These are phyloP conservation scores for Murraya paniculata DNA, from an alignment of 345 rosid species.

Conservation along the genomic window DNA sequence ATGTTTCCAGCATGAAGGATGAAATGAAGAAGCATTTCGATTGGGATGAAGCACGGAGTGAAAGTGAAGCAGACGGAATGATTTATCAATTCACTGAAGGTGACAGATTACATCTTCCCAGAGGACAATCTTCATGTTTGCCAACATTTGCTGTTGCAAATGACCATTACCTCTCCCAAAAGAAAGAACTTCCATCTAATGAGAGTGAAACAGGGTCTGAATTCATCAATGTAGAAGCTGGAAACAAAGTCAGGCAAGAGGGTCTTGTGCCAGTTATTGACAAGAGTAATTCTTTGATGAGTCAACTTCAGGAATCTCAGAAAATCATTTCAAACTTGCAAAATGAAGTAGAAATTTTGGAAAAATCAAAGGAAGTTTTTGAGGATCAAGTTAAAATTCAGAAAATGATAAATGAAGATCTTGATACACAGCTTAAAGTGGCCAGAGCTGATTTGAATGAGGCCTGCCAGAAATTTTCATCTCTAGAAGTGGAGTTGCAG, in stretches of 20 bases:
- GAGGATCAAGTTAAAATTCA: constrained; percentile 45
- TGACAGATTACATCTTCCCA: constrained; percentile 24
- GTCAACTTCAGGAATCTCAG: constrained; percentile 43
- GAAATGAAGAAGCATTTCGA: constrained; percentile 61
- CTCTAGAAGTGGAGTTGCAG: constrained; percentile 46
- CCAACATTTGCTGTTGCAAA: constrained; percentile 15
- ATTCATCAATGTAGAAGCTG: constrained; percentile 21
- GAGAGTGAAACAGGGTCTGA: constrained; percentile 26
- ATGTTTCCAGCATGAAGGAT: constrained; percentile 86
- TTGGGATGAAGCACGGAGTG: constrained; percentile 69
- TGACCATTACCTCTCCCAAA: constrained; percentile 16
- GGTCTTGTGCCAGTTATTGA: constrained; percentile 28
- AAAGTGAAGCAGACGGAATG: constrained; percentile 58
- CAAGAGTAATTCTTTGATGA: constrained; percentile 22
- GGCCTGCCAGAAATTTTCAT: constrained; percentile 31
- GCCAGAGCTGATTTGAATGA: constrained; percentile 37
- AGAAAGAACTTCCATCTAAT: constrained; percentile 24
- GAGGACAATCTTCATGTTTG: constrained; percentile 15
- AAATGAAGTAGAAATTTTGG: constrained; percentile 37
- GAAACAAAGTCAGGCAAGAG: constrained; percentile 29
- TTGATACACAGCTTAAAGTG: constrained; percentile 29
- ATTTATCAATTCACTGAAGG: constrained; percentile 35
- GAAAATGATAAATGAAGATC: constrained; percentile 30
- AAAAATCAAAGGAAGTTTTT: constrained; percentile 26
- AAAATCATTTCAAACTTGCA: constrained; percentile 30